Evolutionary conservation across 805 yeast species (phyloP), one percentile per base, ranked within the genome.

Genomic region (Schwanniomyces sp.): DNA sequence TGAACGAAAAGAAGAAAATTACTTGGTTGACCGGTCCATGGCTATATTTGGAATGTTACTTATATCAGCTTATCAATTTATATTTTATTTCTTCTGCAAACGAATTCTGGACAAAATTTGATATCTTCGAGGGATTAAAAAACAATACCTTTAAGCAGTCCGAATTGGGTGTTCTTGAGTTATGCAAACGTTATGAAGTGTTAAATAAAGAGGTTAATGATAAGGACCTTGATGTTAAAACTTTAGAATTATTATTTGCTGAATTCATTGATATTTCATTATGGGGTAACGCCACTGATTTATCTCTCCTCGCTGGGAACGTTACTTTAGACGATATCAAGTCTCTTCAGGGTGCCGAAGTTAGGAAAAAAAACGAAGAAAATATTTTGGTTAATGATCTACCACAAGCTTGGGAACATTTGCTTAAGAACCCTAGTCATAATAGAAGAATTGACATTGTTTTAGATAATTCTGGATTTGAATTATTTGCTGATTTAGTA

Each of bases 281-380:
- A 45, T 94, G 99, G 99, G 99, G 99, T 25, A 94, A 94, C 66
- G 97, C 98, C 16, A 89, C 97, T 4, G 99, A 94, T 66, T 77
- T 94, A 60, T 90, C 97, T 0, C 72, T 95, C 45, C 75, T 94
- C 52, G 91, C 95, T 4, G 91, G 88, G 49, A 90, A 92, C n/a
- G 82, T 91, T 7, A 61, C 75, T 2, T 64, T 90, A 26, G 97
- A 91, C 41, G 97, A 94, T 54, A 86, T 94, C 58, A 87, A 89
- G 66, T 83, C 92, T 5, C 82, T 90, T 34, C 99, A 94, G 72
- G 97, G 97, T 38, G 88, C 86, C 10, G 90, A 86, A 52, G 90
- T 90, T 16, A 78, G 98, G 55, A 85, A 84, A 61, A 82, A 84
- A 59, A 88, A 91, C 48, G 91, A 88, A 58, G 79, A 86, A 50